Percentiles rank a stretch among this genome's conserved stretches.
Evolutionary conservation across 805 yeast species (phyloP).

Genomic region (Monosporozyma servazzii): DNA sequence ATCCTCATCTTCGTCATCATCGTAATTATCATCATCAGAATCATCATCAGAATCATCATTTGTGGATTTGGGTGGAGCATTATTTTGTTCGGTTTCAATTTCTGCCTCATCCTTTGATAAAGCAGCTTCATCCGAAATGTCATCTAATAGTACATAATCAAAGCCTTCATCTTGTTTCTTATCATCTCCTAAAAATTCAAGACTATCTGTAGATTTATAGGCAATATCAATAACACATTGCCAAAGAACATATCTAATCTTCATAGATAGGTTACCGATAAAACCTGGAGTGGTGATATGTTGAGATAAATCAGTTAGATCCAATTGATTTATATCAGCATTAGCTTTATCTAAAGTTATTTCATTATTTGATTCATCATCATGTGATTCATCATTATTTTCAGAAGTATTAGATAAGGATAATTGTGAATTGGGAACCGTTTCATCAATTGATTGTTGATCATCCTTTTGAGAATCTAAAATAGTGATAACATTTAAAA

Average conservation of each 20-base stretch:
- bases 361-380: conserved; percentile 3
- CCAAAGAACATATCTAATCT: conserved; percentile 59
- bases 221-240: conserved; percentile 41
- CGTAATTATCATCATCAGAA: conserved; percentile 11
- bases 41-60: conserved; percentile 8
- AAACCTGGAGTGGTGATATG: conserved; percentile 39
- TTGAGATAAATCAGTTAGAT: conserved; percentile 32
- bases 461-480: conserved; percentile 3
- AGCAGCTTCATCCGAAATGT: neutral
- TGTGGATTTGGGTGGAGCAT: neutral
- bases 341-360: conserved; percentile 12
- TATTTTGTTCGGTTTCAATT: conserved; percentile 1
- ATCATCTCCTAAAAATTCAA: conserved; percentile 24
- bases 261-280: conserved; percentile 50
- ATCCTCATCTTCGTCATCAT: conserved; percentile 13
- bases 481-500: conserved; percentile 16
- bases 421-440: neutral
- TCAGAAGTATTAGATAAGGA: neutral
- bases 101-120: neutral
- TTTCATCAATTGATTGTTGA: conserved; percentile 1
- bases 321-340: conserved; percentile 34
- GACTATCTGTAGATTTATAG: conserved; percentile 25
- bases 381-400: neutral
- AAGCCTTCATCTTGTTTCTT: conserved; percentile 10
- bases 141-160: conserved; percentile 13